These are phyloP conservation scores for Mrakia gelida DNA, from an alignment of 768 basidiomycete genomes.

Conservation along the genomic window DNA sequence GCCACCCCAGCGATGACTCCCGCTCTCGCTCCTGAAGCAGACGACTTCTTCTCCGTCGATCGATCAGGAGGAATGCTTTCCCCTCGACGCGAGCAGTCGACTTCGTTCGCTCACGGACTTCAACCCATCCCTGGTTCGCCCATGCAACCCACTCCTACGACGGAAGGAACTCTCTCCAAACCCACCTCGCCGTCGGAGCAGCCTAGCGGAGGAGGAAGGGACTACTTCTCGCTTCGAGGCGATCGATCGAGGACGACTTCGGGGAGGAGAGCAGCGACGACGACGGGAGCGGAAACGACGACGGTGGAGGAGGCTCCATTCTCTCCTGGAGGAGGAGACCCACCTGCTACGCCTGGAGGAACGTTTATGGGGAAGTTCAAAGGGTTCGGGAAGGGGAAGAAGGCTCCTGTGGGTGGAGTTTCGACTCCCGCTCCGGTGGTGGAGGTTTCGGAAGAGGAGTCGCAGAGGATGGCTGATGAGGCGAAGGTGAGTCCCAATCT, in stretches of 20 bases:
- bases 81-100: background rate
- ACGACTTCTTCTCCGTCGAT: conserved; percentile 25
- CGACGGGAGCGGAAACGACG: conserved; percentile 13
- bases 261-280: conserved; percentile 18
- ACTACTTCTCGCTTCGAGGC: conserved; percentile 14
- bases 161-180: background rate
- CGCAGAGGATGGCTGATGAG: conserved; percentile 26
- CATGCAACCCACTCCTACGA: background rate
- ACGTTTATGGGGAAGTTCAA: conserved; percentile 77
- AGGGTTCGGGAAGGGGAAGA: conserved; percentile 62
- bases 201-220: background rate
- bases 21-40: conserved; percentile 54
- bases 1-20: conserved; percentile 65
- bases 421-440: conserved; percentile 38
- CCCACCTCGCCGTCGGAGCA: background rate
- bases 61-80: background rate
- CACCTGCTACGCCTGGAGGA: conserved; percentile 44
- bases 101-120: background rate
- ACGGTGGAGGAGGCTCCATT: background rate
- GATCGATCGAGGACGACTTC: conserved; percentile 26
- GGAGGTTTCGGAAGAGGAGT: conserved; percentile 39
- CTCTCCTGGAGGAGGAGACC: background rate
- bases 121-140: conserved; percentile 12
- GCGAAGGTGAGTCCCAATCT: conserved; percentile 12
- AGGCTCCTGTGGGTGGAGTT: conserved; percentile 39